Evolutionary conservation across 2,329 filamentous ascomycete genomes (phyloP), one percentile per base, ranked within the genome.

Genomic region (Emericellopsis atlantica): DNA sequence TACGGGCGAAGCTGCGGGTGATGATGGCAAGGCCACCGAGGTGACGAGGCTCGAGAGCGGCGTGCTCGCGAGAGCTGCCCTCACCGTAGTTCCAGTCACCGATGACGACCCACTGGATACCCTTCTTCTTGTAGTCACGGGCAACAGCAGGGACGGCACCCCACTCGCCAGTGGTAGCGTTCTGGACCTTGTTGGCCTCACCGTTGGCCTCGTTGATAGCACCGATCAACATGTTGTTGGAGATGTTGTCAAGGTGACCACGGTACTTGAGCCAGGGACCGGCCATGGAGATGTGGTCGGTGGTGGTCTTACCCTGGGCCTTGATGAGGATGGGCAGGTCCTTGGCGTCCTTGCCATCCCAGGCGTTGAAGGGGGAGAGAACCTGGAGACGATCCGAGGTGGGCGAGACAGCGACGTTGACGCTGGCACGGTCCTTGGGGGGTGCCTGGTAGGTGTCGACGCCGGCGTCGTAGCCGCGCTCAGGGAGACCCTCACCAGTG

Each of bases 1-100:
- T 98, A 84, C 92, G 92, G 58, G 92, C 92, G 62, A 98, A 98
- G 49, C 79, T 86, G 60, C 87, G 83, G 59, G 84, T 89, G 62
- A 98, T 93, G 72, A 98, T 95, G 58, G 90, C 92, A 57, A 95
- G 78, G 65, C 90, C 92, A 59, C 92, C 92, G 50, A 98, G 81
- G 72, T 96, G 90, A 62, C 92, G 82, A 60, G 92, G 92, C 75
- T 98, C 90, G 47, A 98, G 80, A 65, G 92, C 92, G 54, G 92
- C 92, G 64, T 98, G 92, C 75, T 98, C 92, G 76, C 92, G 88
- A 48, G 92, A 96, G 61, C 79, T 86, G 54, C 92, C 92, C 72
- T 98, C 92, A 51, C 92, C 92, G 69, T 96, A 96, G 77, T 98
- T 98, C 88, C 88, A 96, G 77, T 96, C 92, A 71, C 92, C 92